These are phyloP conservation scores for Leccinum olivaceopallidum DNA, from an alignment of 768 basidiomycete genomes.

Conservation along the genomic window DNA sequence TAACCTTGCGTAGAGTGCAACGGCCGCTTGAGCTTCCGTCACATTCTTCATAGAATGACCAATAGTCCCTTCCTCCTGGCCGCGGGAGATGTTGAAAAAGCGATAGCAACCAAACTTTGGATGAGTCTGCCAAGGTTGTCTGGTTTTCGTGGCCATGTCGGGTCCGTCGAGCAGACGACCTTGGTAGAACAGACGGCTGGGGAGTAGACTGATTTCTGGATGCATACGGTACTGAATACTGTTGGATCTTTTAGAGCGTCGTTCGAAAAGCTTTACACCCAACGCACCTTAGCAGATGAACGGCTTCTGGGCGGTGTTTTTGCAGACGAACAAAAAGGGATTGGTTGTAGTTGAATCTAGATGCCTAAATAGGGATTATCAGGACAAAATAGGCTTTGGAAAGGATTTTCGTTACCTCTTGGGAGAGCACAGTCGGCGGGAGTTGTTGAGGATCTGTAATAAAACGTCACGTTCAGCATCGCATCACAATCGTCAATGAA, in stretches of 20 bases:
- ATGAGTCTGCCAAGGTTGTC: constrained; percentile 82
- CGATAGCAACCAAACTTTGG: constrained; percentile 81
- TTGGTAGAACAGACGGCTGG: constrained; percentile 86
- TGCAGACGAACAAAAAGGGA: constrained; percentile 92
- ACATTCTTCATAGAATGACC: constrained; percentile 78
- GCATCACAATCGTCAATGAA: neutral
- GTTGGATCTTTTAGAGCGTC: constrained; percentile 4
- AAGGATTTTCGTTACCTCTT: constrained; percentile 42
- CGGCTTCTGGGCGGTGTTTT: constrained; percentile 73
- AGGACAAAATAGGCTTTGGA: constrained; percentile 24
- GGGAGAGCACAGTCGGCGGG: constrained; percentile 87
- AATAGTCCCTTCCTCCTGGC: constrained; percentile 54
- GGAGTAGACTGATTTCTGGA: constrained; percentile 88
- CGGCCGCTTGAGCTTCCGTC: constrained; percentile 72
- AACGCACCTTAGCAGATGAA: constrained; percentile 84
- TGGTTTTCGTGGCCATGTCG: constrained; percentile 80
- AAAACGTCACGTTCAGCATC: neutral
- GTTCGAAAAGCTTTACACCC: neutral
- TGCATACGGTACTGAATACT: constrained; percentile 99
- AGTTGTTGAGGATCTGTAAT: constrained; percentile 81
- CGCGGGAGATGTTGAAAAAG: constrained; percentile 79
- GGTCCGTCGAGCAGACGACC: constrained; percentile 83
- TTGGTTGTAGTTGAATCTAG: constrained; percentile 77
- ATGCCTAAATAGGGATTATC: constrained; percentile 46
- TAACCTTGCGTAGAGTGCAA: constrained; percentile 74